Percentiles rank a stretch among this genome's conserved stretches.
phyloP scores from a whole-genome alignment of 768 basidiomycete species.

The Punctularia strigosozonata region DNA sequence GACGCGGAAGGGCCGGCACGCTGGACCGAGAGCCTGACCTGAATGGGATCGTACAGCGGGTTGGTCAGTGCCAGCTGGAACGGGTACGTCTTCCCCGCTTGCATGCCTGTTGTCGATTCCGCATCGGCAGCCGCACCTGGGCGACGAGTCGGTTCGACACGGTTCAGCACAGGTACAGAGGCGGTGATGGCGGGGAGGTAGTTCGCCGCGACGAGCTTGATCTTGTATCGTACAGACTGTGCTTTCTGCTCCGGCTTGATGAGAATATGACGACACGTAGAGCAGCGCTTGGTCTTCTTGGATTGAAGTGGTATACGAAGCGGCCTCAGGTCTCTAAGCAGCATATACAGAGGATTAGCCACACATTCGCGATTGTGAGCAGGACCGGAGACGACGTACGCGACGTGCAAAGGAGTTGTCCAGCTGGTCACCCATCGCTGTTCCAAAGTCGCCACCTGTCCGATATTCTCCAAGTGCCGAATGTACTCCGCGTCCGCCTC shows the following conservation, averaged over 20 bases:
- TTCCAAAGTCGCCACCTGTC: slow-evolving; percentile 58
- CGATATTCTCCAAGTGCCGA: slow-evolving; percentile 45
- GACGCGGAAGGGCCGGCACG: slow-evolving; percentile 35
- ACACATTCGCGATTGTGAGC: slow-evolving; percentile 2
- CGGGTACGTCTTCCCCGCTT: slow-evolving; percentile 71
- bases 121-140: slow-evolving; percentile 28
- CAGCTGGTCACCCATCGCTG: slow-evolving; percentile 79
- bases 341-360: slow-evolving; percentile 1
- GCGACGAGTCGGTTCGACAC: slow-evolving; percentile 22
- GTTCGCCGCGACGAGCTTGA: slow-evolving; percentile 92
- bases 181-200: slow-evolving; percentile 85
- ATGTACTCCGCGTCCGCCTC: slow-evolving; percentile 65
- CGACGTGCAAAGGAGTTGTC: slow-evolving; percentile 50
- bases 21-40: slow-evolving; percentile 77
- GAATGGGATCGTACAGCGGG: slow-evolving; percentile 91
- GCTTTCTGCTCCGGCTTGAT: slow-evolving; percentile 98
- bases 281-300: slow-evolving; percentile 93
- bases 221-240: slow-evolving; percentile 89
- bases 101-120: slow-evolving; percentile 36
- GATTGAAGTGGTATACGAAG: slow-evolving; percentile 86
- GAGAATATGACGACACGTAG: slow-evolving; percentile 87
- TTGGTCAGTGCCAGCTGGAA: slow-evolving; percentile 91
- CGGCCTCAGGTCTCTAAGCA: slow-evolving; percentile 66
- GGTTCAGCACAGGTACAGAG: slow-evolving; percentile 46
- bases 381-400: slow-evolving; percentile 31